Conservation (phyloP, 1,284 basidiomycete species). For the Hemileia vastatrix region DNA sequence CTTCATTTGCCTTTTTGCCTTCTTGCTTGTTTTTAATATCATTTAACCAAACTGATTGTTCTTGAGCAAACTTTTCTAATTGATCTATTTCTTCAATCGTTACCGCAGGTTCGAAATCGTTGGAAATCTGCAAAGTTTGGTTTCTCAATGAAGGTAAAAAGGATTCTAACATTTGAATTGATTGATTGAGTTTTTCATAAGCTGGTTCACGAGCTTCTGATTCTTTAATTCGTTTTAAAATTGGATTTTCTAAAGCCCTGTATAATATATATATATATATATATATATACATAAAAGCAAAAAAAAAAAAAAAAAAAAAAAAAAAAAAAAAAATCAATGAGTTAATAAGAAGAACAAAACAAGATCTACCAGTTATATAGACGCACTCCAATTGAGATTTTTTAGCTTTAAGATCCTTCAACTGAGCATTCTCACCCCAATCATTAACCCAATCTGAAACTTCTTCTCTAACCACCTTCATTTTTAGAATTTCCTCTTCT, state of each 20-base stretch:
- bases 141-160: slow-evolving; percentile 51
- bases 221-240: slow-evolving; percentile 76
- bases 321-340: neutral
- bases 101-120: no score
- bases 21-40: slow-evolving; percentile 35
- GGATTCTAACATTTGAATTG: slow-evolving; percentile 70
- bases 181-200: slow-evolving; percentile 55
- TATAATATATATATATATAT: neutral
- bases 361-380: no score
- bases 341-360: no score
- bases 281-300: slow-evolving; percentile 2
- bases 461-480: slow-evolving; percentile 59
- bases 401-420: slow-evolving; percentile 61
- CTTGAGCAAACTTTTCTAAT: slow-evolving; percentile 31
- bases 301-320: slow-evolving; percentile 12
- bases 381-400: slow-evolving; percentile 70
- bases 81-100: slow-evolving; percentile 39
- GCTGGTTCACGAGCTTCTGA: slow-evolving; percentile 61
- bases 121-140: slow-evolving; percentile 38
- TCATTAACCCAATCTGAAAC: slow-evolving; percentile 75
- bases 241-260: slow-evolving; percentile 68
- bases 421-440: slow-evolving; percentile 71
- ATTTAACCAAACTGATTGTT: slow-evolving; percentile 39
- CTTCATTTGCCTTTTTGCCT: slow-evolving; percentile 32
- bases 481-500: slow-evolving; percentile 57